Evolutionary conservation across 148 eudicot genomes (phyloP).

Genomic region (Fallopia convolvulus): DNA sequence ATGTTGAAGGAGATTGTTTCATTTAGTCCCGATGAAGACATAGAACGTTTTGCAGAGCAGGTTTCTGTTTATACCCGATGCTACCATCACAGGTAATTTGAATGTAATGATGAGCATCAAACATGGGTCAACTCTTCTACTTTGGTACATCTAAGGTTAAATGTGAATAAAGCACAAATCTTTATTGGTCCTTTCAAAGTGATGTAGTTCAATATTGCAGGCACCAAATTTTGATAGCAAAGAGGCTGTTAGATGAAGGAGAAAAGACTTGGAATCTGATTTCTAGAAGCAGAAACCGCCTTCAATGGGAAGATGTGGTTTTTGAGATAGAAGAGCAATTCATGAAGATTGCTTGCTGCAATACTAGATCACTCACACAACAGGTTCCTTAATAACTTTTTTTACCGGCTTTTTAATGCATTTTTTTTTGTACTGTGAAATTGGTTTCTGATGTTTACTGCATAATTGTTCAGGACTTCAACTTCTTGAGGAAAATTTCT

Average conservation of each 20-base stretch:
- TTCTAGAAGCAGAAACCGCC: slow-evolving; percentile 43
- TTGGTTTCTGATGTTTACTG: background rate
- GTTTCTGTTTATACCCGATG: slow-evolving; percentile 76
- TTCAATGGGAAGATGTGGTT: slow-evolving; percentile 68
- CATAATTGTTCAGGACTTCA: slow-evolving; percentile 54
- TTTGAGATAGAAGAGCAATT: slow-evolving; percentile 57
- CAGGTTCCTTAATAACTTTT: slow-evolving; percentile 41
- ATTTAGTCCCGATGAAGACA: slow-evolving; percentile 43
- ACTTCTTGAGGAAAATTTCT: slow-evolving; percentile 57
- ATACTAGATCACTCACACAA: slow-evolving; percentile 53
- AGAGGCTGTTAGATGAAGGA: slow-evolving; percentile 78
- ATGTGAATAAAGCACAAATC: background rate
- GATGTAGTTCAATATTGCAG: slow-evolving; percentile 23
- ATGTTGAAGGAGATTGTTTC: slow-evolving; percentile 68
- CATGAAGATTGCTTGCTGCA: slow-evolving; percentile 56
- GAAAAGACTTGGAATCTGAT: slow-evolving; percentile 61
- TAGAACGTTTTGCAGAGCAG: slow-evolving; percentile 59
- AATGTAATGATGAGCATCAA: background rate
- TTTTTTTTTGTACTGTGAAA: background rate
- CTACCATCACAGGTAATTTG: slow-evolving; percentile 75
- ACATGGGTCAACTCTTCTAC: no score
- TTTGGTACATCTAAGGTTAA: background rate
- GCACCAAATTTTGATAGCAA: slow-evolving; percentile 66
- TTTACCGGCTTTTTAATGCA: background rate
- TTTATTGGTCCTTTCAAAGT: background rate